Percentiles rank a stretch among this genome's conserved stretches.
These are phyloP conservation scores for Byssochlamys sp. DNA, from an alignment of 2,329 filamentous ascomycete genomes.

Conservation along the genomic window DNA sequence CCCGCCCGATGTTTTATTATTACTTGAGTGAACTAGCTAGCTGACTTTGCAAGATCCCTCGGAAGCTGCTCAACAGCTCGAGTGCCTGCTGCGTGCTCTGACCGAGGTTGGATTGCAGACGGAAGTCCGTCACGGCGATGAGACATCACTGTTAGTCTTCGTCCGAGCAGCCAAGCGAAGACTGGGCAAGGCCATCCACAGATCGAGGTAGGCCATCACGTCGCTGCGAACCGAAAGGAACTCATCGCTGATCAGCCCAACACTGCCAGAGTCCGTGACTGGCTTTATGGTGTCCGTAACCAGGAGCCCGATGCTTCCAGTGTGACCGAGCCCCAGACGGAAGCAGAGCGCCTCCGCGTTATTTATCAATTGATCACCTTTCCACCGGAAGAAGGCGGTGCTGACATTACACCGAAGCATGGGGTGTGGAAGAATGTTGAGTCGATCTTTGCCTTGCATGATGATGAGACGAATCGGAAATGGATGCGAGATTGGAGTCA, in stretches of 20 bases:
- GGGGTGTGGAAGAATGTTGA: constrained; percentile 66
- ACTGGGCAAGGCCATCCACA: constrained; percentile 72
- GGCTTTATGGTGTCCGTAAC: constrained; percentile 81
- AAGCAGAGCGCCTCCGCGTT: constrained; percentile 78
- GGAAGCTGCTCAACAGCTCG: constrained; percentile 65
- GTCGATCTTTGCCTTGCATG: constrained; percentile 70
- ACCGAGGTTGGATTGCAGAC: constrained; percentile 70
- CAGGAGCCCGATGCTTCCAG: constrained; percentile 62
- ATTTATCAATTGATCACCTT: constrained; percentile 77
- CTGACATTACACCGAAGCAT: constrained; percentile 61
- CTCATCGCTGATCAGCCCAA: background rate
- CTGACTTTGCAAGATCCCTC: constrained; percentile 46
- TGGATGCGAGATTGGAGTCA: constrained; percentile 69
- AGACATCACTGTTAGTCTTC: constrained; percentile 71
- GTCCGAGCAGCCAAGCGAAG: constrained; percentile 69
- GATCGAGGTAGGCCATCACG: constrained; percentile 52
- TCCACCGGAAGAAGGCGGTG: constrained; percentile 64
- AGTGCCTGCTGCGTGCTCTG: constrained; percentile 67
- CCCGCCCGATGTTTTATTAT: background rate
- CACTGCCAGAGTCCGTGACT: constrained; percentile 69
- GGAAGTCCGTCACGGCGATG: constrained; percentile 73
- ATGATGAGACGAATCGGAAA: constrained; percentile 63
- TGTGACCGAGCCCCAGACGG: constrained; percentile 71
- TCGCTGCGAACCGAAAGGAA: background rate
- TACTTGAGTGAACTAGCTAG: background rate